Evolutionary conservation across 768 basidiomycete genomes (phyloP), one percentile per base, ranked within the genome.

Genomic region (Trametes coccinea): DNA sequence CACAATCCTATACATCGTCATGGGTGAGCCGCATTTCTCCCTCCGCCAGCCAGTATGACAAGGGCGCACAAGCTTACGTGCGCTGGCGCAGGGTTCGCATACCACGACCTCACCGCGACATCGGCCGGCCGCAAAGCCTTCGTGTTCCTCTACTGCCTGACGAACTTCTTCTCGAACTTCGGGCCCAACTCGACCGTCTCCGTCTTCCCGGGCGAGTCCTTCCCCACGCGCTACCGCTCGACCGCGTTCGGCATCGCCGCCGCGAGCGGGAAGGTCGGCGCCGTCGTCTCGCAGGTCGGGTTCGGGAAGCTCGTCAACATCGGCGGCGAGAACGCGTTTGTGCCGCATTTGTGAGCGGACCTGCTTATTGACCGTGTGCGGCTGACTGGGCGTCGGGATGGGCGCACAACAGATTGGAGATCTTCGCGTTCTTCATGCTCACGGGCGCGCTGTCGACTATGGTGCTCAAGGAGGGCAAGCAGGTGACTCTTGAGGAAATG

Each of bases 151-250:
- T 80, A 76, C 77, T 90, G 90, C 71, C 77, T 94, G n/a, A 83
- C 90, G 67, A 89, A 90, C 72, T 92, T 92, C 78, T 92, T 93
- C 88, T 88, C 91, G 77, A 93, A 93, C 76, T 93, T 92, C 63
- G 92, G 90, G 2, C 89, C 88, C 9, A 91, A 92, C 67, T 82
- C 82, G 0, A 93, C 90, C 0, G 92, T 91, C 0, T 93, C 94
- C 73, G 66, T 93, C 56, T 77, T 93, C 3, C 91, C 92, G 0
- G 90, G 89, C 64, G 93, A 95, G 71, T 82, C 79, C 29, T 94
- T 92, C 84, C 92, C 92, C 1, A 95, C 92, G 1, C 89, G 93
- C 49, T 93, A 93, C 73, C 86, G 93, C 63, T 91, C 90, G 5
- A 92, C 91, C 5, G 88, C 83, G 10, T 89, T 93, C 68, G 92